Evolutionary conservation across 208 protist species (phyloP), one percentile per base, ranked within the genome.

Genomic region (Crithidia fasciculata): DNA sequence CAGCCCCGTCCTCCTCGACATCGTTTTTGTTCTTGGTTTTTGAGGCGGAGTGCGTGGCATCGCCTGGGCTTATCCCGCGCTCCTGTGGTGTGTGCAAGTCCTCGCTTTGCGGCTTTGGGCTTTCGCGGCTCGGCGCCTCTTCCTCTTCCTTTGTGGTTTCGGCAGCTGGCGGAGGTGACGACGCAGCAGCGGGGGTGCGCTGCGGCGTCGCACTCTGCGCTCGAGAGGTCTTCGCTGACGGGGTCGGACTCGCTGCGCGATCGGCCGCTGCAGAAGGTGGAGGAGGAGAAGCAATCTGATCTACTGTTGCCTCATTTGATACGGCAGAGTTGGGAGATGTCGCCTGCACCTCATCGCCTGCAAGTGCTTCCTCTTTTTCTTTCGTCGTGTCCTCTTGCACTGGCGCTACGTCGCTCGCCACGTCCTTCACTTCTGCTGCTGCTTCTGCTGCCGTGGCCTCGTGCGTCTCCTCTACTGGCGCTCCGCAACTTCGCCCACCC

Each of bases 81-180:
- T 66, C 61, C 13, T 53, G 19, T 4, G 61, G 43, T 8, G 61
- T 53, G 61, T 55, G 61, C 3, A 55, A 16, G 12, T 66, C 61
- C 28, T 53, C 61, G n/a, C 45, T 66, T 4, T 4, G 10, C 4
- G 61, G 61, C 43, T 15, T 5, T n/a, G 59, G 43, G 59, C 59
- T 52, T 15, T 64, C 59, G 16, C 8, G 39, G 7, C 18, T 15
- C 15, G 18, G 50, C 8, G 40, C 19, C 10, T 13, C 50, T 40
- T 13, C n/a, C 10, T 39, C 10, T 50, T 39, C 28, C 10, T 39
- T 43, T 18, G 45, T 19, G 5, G 15, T 43, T 15, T 18, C 28
- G 4, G 41, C 19, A 4, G 28, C 19, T 58, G 40, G 18, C 8
- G 40, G 10, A 41, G 62, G n/a, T 52, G 8, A 8, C 39, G 59